Conservation (phyloP, 768 basidiomycete species). For the Trametes cingulata region DNA sequence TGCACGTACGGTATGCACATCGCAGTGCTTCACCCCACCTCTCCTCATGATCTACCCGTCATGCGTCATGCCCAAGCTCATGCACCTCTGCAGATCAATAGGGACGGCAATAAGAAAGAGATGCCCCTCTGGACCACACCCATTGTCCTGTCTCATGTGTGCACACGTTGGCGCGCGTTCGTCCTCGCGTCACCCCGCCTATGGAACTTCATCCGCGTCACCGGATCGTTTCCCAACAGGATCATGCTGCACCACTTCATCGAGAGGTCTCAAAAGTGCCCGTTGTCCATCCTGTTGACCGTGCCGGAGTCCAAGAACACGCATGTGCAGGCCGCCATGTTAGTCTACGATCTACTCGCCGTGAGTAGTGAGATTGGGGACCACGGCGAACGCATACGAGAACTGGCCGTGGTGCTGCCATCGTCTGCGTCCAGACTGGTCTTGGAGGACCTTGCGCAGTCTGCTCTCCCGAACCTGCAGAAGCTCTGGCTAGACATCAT, state of each 20-base stretch:
- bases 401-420: not conserved
- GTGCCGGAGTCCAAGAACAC: not conserved
- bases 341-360: not conserved
- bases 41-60: not conserved
- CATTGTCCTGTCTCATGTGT: slow-evolving; percentile 10
- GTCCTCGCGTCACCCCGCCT: not conserved
- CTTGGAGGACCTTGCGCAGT: not conserved
- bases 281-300: slow-evolving; percentile 6
- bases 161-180: slow-evolving; percentile 6
- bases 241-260: slow-evolving; percentile 6
- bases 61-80: not conserved
- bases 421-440: not conserved
- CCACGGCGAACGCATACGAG: not conserved
- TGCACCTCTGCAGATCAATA: too few species aligned
- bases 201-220: slow-evolving; percentile 11
- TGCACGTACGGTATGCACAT: not conserved
- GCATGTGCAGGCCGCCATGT: not conserved
- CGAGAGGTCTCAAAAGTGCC: not conserved
- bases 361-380: slow-evolving; percentile 1
- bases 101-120: too few species aligned
- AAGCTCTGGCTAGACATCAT: slow-evolving; percentile 4
- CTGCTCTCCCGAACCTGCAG: not conserved
- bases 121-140: not conserved
- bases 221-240: slow-evolving; percentile 5
- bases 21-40: too few species aligned